A percentile compares a stretch with the other conserved stretches of the same genome.
Evolutionary conservation across 106 monocot genomes (phyloP).

Genomic region (Cymbidium sinense): DNA sequence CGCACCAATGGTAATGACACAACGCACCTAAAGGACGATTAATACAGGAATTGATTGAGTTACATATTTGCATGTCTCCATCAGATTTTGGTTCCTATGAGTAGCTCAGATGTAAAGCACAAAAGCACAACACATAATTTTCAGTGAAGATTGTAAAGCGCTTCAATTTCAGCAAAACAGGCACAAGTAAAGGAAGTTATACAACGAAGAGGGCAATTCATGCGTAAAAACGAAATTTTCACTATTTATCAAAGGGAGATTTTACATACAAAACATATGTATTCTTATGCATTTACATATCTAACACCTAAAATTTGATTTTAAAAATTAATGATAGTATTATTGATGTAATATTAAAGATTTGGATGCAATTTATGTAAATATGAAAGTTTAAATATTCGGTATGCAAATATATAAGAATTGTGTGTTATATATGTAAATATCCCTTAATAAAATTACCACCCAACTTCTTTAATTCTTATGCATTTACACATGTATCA

Average conservation of each 20-base stretch:
- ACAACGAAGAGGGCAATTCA: not conserved
- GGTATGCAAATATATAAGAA: no score
- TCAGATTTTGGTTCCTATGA: constrained; percentile 64
- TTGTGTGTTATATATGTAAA: no score
- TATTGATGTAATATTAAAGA: no score
- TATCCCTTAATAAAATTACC: no score
- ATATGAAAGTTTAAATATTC: no score
- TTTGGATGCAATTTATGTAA: no score
- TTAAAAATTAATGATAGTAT: no score
- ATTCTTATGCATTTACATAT: no score
- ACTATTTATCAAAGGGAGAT: no score
- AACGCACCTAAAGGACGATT: constrained; percentile 80
- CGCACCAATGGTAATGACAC: not conserved
- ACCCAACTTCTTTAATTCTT: not conserved
- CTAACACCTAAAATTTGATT: no score
- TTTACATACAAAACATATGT: no score
- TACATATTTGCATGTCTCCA: constrained; percentile 59
- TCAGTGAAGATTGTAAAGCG: not conserved
- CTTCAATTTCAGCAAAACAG: not conserved
- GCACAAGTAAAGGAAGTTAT: not conserved
- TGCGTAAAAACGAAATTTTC: not conserved
- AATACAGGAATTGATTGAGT: constrained; percentile 55
- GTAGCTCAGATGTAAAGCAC: not conserved
- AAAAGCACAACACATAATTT: not conserved
- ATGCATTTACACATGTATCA: no score